Evolutionary conservation across 2,329 filamentous ascomycete genomes (phyloP).

Genomic region (Emergomyces africanus): DNA sequence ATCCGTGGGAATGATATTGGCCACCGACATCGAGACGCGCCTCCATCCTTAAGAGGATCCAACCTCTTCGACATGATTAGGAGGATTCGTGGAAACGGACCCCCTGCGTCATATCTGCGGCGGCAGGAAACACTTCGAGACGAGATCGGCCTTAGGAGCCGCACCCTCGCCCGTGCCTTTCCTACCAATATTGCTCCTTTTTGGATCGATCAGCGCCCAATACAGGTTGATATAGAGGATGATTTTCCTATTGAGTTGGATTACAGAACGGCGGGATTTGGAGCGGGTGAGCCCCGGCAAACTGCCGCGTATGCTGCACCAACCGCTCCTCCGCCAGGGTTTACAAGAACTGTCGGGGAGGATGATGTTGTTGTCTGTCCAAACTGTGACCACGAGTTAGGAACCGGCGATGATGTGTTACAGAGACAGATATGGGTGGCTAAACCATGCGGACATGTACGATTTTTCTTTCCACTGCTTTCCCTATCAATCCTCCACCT

Average conservation of each 20-base stretch:
- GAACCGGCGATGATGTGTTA: constrained; percentile 50
- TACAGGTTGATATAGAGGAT: constrained; percentile 17
- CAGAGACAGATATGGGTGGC: constrained; percentile 89
- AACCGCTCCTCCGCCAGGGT: constrained; percentile 56
- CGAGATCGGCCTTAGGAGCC: constrained; percentile 11
- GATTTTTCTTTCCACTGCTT: constrained; percentile 17
- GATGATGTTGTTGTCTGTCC: constrained; percentile 69
- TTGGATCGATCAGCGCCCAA: constrained; percentile 14
- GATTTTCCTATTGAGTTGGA: constrained; percentile 19
- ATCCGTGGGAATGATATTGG: constrained; percentile 1
- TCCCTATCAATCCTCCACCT: background rate
- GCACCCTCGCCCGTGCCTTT: constrained; percentile 4
- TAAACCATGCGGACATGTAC: constrained; percentile 83
- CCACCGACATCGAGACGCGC: background rate
- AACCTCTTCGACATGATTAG: constrained; percentile 10
- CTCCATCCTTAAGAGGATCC: constrained; percentile 1
- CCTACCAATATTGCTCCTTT: constrained; percentile 12
- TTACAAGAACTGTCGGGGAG: constrained; percentile 62
- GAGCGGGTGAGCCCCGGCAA: constrained; percentile 12
- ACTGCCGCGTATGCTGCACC: constrained; percentile 46
- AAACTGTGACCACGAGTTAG: constrained; percentile 73
- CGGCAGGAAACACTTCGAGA: constrained; percentile 10
- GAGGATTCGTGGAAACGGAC: background rate
- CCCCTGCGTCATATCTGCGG: background rate
- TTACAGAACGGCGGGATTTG: constrained; percentile 33